phyloP scores from a whole-genome alignment of 805 yeast genomes.

The Candida ipomoeae region DNA sequence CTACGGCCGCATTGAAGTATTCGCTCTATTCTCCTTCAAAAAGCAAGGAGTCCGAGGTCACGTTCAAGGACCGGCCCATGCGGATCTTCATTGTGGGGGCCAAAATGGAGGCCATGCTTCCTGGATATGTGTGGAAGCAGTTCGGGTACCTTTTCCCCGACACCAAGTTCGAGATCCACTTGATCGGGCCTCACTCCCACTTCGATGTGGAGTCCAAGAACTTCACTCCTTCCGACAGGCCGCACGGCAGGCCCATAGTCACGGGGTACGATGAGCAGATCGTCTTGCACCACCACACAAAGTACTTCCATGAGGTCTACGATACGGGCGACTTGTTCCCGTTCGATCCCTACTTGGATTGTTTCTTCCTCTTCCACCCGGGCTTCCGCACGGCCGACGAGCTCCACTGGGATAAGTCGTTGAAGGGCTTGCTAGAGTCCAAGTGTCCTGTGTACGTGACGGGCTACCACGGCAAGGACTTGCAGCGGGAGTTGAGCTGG shows the following conservation, averaged over 20 bases:
- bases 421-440: conserved; percentile 85
- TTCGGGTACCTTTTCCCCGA: conserved; percentile 80
- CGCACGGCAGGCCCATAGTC: conserved; percentile 58
- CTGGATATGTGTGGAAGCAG: conserved; percentile 95
- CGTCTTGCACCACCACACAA: conserved; percentile 77
- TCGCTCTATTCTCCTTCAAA: conserved; percentile 68
- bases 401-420: conserved; percentile 77
- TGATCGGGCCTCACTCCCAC: conserved; percentile 89
- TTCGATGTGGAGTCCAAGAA: conserved; percentile 64
- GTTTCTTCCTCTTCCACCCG: conserved; percentile 92
- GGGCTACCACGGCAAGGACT: conserved; percentile 78
- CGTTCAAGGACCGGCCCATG: conserved; percentile 80
- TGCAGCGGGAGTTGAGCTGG: conserved; percentile 67
- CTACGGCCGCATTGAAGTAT: conserved; percentile 87
- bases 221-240: conserved; percentile 51
- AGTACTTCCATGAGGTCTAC: conserved; percentile 86
- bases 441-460: conserved; percentile 91
- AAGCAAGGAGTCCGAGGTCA: conserved; percentile 46
- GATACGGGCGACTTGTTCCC: conserved; percentile 95
- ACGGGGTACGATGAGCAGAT: conserved; percentile 71
- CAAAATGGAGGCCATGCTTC: conserved; percentile 88
- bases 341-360: conserved; percentile 93
- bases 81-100: conserved; percentile 89
- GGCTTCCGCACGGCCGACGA: conserved; percentile 83
- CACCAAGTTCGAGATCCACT: conserved; percentile 77